Evolutionary conservation across 1,284 basidiomycete genomes (phyloP), one percentile per base, ranked within the genome.

Genomic region (Cerioporus squamosus): DNA sequence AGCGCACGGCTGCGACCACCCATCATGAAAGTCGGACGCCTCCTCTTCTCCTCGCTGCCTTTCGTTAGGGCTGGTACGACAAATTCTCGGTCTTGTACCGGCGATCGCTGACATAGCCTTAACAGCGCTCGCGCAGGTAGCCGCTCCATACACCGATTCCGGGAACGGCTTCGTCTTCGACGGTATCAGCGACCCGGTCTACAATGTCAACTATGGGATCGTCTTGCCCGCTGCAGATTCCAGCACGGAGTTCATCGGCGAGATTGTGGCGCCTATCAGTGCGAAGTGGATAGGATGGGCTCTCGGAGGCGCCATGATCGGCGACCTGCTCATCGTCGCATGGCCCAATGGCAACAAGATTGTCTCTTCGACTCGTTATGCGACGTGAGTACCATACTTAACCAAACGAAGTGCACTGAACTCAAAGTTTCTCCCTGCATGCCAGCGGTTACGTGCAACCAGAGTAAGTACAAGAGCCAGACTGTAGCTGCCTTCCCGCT

Each of bases 161-260:
- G 80, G 77, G 58, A 84, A 80, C 64, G 83, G 84, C 47, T 84
- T 85, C 62, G 75, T 77, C 36, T 85, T 86, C 70, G 79, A 75
- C 62, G 83, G 83, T 48, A 66, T 77, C 53, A 80, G 77, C 5
- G 83, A 85, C 50, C 73, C 81, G 23, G 77, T 75, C 2, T 78
- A 85, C 64, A 51, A 66, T 18, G 81, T 85, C 5, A 79, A 77
- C 23, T 83, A 81, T 63, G 84, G 83, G 55, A 79, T 79, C 59
- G 74, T 81, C 39, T 82, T 86, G 64, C 84, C 83, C 20, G 79
- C 81, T 18, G 66, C 78, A 14, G 71, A 69, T 7, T 70, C 73
- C n/a, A 73, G 74, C 18, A 74, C 72, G 26, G 85, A 87, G 65
- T 87, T 86, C 68, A 84, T 88, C 62, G 86, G 80, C 56, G 82